Percentiles rank a stretch among this genome's conserved stretches.
These are phyloP conservation scores for Aphanomyces astaci DNA, from an alignment of 352 stramenopile genomes.

Conservation along the genomic window DNA sequence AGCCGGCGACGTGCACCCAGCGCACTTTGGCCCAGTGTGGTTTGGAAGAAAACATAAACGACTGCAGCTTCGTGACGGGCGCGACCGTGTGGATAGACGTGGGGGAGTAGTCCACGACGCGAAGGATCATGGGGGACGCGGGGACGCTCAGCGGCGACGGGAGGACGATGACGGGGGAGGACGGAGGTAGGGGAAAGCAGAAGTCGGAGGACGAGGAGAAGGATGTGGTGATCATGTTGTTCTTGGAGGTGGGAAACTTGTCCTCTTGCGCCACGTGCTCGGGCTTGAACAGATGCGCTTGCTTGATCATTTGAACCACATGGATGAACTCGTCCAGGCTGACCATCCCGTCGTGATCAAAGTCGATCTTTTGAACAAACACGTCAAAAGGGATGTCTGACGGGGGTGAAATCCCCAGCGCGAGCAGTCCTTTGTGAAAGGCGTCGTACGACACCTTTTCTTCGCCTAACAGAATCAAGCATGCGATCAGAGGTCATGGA, in stretches of 20 bases:
- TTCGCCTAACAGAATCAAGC: too few relatives aligned
- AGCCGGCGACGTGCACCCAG: conserved; percentile 56
- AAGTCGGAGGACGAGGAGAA: too few relatives aligned
- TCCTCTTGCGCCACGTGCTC: conserved; percentile 31
- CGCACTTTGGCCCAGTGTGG: conserved; percentile 64
- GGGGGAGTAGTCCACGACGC: conserved; percentile 72
- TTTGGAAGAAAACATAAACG: conserved; percentile 78
- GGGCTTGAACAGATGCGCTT: conserved; percentile 74
- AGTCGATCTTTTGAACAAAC: conserved; percentile 72
- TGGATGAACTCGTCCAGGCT: conserved; percentile 79
- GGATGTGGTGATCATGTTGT: too few relatives aligned
- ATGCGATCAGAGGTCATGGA: too few relatives aligned
- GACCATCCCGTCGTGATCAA: conserved; percentile 75
- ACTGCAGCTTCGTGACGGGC: conserved; percentile 56
- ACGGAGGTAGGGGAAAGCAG: too few relatives aligned
- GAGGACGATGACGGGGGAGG: too few relatives aligned
- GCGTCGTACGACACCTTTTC: conserved; percentile 66
- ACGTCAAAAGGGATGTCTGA: conserved; percentile 55
- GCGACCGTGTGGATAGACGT: conserved; percentile 69
- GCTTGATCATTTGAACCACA: conserved; percentile 84
- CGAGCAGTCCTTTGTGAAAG: conserved; percentile 54
- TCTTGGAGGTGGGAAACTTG: too few relatives aligned
- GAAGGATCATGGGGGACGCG: conserved; percentile 29
- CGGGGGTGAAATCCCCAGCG: conserved; percentile 65
- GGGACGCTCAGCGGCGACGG: too few relatives aligned